Conservation (phyloP, 2,329 filamentous ascomycete species). For the Aspergillus fumigatiaffinis region DNA sequence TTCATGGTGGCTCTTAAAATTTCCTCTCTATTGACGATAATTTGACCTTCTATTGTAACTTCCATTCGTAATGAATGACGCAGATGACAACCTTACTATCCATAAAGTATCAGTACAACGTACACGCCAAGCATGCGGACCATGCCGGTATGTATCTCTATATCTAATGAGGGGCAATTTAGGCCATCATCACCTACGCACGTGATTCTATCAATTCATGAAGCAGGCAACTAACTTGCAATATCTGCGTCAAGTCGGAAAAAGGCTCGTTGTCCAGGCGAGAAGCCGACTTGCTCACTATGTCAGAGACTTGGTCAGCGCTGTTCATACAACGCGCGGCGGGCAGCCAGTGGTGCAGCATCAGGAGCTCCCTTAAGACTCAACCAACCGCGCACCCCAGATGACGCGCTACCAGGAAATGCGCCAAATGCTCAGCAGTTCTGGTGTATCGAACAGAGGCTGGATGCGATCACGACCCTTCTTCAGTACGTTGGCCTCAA, state of each 20-base stretch:
- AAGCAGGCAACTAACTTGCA: background rate
- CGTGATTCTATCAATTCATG: too few relatives aligned
- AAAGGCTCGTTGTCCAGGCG: conserved; percentile 26
- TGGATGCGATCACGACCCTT: conserved; percentile 18
- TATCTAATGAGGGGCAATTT: background rate
- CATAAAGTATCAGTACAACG: conserved; percentile 24
- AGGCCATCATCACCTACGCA: too few relatives aligned
- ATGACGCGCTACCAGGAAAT: background rate
- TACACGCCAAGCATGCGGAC: conserved; percentile 23
- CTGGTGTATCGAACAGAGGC: conserved; percentile 18
- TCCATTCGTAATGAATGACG: too few relatives aligned
- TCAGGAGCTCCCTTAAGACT: background rate
- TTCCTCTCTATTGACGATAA: too few relatives aligned
- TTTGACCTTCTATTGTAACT: too few relatives aligned
- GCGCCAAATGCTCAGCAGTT: conserved; percentile 11
- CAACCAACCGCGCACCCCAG: background rate
- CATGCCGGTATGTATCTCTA: conserved; percentile 19
- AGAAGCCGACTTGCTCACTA: conserved; percentile 22
- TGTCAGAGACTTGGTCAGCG: conserved; percentile 20
- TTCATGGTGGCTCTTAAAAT: too few relatives aligned
- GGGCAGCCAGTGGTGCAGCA: conserved; percentile 1
- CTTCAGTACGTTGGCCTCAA: conserved; percentile 13
- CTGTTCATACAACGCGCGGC: conserved; percentile 17
- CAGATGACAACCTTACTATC: conserved; percentile 18
- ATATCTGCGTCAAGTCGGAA: conserved; percentile 15